A percentile compares a stretch with the other conserved stretches of the same genome.
phyloP scores from a whole-genome alignment of 768 basidiomycete genomes.

The Agaricus subrufescens region DNA sequence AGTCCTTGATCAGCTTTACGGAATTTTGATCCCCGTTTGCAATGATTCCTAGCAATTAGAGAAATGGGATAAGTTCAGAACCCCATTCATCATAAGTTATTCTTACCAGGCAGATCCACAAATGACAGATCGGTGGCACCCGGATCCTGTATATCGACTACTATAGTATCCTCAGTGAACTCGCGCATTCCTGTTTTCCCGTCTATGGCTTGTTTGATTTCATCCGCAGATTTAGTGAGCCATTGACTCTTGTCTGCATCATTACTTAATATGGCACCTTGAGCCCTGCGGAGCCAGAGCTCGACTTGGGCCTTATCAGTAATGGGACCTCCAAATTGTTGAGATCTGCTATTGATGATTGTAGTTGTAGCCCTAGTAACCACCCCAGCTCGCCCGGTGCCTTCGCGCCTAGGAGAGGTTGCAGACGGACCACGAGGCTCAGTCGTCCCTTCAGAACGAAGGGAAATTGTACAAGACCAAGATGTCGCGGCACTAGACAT shows the following conservation, averaged over 20 bases:
- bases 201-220: conserved; percentile 9
- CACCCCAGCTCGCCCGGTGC: too few species aligned
- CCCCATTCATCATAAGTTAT: conserved; percentile 1
- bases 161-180: conserved; percentile 51
- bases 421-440: background rate
- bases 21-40: conserved; percentile 40
- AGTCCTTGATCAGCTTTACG: conserved; percentile 38
- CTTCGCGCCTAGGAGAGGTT: too few species aligned
- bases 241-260: conserved; percentile 3
- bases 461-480: conserved; percentile 42
- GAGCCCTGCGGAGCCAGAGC: conserved; percentile 51
- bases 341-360: background rate
- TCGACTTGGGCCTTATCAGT: conserved; percentile 42
- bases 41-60: conserved; percentile 43
- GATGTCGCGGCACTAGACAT: conserved; percentile 33
- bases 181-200: background rate
- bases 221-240: conserved; percentile 5
- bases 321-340: conserved; percentile 38
- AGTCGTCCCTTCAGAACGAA: conserved; percentile 16
- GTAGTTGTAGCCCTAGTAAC: too few species aligned
- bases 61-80: conserved; percentile 15
- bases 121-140: conserved; percentile 44
- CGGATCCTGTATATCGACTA: conserved; percentile 41
- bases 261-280: conserved; percentile 47
- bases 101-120: conserved; percentile 49